phyloP scores from a whole-genome alignment of 805 yeast genomes.

The Schwanniomyces sp. region DNA sequence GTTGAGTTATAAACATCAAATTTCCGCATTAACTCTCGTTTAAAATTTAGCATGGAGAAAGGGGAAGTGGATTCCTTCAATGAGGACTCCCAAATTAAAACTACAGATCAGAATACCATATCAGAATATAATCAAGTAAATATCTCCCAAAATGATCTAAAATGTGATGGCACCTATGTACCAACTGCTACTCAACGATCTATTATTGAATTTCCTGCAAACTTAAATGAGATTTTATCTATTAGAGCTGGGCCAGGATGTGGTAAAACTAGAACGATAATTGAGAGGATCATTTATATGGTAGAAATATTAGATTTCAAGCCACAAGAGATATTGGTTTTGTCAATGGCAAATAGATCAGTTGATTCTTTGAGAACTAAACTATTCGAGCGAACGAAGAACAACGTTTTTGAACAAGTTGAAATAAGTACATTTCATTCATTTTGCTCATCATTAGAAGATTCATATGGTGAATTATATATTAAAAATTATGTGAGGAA shows the following conservation, averaged over 20 bases:
- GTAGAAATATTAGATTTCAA: constrained; percentile 32
- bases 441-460: constrained; percentile 52
- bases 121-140: not conserved
- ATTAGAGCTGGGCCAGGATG: constrained; percentile 74
- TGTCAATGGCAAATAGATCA: constrained; percentile 70
- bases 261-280: constrained; percentile 66
- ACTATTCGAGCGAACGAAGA: constrained; percentile 32
- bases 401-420: constrained; percentile 28
- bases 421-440: constrained; percentile 64
- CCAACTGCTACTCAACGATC: constrained; percentile 45
- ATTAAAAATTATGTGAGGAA: constrained; percentile 12
- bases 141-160: not conserved
- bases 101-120: not conserved
- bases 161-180: not conserved
- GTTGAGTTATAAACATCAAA: not conserved
- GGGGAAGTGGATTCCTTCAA: not conserved
- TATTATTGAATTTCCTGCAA: constrained; percentile 44
- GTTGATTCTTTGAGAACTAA: constrained; percentile 48
- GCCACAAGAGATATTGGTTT: constrained; percentile 58
- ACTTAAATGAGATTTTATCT: constrained; percentile 42
- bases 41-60: not conserved
- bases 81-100: not conserved
- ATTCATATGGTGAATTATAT: constrained; percentile 26
- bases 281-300: constrained; percentile 51
- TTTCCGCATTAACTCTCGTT: not conserved